Evolutionary conservation across 2,329 filamentous ascomycete genomes (phyloP).

Genomic region (Calonectria montana): DNA sequence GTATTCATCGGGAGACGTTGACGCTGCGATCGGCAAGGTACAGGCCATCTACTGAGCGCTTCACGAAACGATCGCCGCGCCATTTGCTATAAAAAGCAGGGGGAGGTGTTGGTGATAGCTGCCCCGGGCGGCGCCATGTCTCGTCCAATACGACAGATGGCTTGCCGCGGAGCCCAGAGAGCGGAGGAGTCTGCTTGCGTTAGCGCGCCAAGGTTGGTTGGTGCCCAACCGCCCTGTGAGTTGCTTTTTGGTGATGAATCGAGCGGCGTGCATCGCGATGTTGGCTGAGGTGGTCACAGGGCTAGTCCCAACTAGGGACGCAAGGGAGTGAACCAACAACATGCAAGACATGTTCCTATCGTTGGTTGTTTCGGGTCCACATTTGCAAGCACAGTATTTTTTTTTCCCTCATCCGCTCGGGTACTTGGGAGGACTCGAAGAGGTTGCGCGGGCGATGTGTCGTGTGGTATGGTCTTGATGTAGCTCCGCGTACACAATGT

Average conservation of each 20-base stretch:
- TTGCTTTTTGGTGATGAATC: background rate
- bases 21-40: background rate
- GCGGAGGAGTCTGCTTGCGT: background rate
- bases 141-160: too few relatives aligned
- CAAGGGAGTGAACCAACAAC: slow-evolving; percentile 1
- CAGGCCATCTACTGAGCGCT: background rate
- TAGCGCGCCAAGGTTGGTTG: background rate
- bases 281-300: background rate
- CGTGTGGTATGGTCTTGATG: background rate
- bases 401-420: background rate
- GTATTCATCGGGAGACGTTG: background rate
- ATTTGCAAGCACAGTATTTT: background rate
- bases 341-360: background rate
- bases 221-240: background rate
- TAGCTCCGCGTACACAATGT: background rate
- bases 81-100: background rate
- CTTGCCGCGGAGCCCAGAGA: too few relatives aligned
- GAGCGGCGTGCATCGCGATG: background rate
- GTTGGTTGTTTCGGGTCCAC: background rate
- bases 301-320: background rate
- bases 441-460: background rate
- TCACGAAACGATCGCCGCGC: background rate
- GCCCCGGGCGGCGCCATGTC: too few relatives aligned
- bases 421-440: background rate
- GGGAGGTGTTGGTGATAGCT: too few relatives aligned